Evolutionary conservation across 257 asterid species (phyloP), one percentile per base, ranked within the genome.

Genomic region (Lycium ferocissimum): DNA sequence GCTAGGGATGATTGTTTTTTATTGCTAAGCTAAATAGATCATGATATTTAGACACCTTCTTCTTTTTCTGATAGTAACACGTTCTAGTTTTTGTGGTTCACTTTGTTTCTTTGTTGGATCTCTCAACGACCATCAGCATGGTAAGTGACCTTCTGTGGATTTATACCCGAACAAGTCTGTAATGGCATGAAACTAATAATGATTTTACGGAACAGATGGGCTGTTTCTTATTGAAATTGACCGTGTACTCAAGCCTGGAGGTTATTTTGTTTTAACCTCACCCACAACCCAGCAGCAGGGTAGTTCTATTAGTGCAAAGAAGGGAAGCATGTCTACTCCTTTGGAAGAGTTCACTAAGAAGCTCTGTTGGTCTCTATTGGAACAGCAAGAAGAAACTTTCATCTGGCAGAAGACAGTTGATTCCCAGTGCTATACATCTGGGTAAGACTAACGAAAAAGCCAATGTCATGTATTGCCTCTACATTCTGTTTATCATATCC

Each of bases 241-340:
- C 86, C 95, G 99, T 88, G 85, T 96, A 82, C 97, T 95, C 89
- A 96, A 89, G 92, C 99, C 99, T 9, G 99, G 99, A 87, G 98
- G 98, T 84, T 96, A 94, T 91, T 86, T 96, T 86, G 97, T 95
- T 81, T 89, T 96, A 86, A 95, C 98, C 88, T 92, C 98, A 73
- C 95, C 97, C 81, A 85, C 86, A 85, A 91, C 93, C 89, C 91
- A 84, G 87, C 92, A 85, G 85, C 93, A 92, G 63, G 94, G 89
- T 70, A 91, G 89, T 88, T 88, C 92, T 66, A 47, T 63, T 62
- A 72, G 65, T 63, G 26, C 84, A 79, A 91, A 87, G 87, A 92
- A 90, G 89, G 98, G 94, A 88, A 87, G 88, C 79, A 71, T 71
- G 72, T 70, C 93, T 83, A 84, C 91, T 88, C 91, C 94, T 85